A percentile compares a stretch with the other conserved stretches of the same genome.
phyloP scores from a whole-genome alignment of 768 basidiomycete species.

The Leccinum disarticulatum region DNA sequence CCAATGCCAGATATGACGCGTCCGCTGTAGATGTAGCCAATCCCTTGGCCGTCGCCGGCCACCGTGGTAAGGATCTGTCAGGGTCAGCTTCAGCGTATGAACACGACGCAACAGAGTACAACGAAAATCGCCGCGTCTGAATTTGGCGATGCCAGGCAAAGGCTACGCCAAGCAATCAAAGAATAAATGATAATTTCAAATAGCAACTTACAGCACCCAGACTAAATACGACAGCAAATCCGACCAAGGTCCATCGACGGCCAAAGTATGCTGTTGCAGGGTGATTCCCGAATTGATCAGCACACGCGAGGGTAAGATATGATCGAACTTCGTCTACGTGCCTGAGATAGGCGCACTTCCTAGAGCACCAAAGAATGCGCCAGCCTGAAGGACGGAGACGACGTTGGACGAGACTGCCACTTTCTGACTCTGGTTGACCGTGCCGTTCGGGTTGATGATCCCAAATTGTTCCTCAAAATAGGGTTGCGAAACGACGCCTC shows the following conservation, averaged over 20 bases:
- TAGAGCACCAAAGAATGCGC: slow-evolving; percentile 86
- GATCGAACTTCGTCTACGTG: slow-evolving; percentile 39
- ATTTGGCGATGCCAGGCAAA: neutral
- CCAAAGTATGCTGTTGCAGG: slow-evolving; percentile 55
- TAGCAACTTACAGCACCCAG: slow-evolving; percentile 60
- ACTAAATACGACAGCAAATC: slow-evolving; percentile 60
- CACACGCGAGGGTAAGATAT: neutral
- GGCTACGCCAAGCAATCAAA: slow-evolving; percentile 25
- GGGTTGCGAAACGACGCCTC: slow-evolving; percentile 63
- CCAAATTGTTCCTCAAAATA: slow-evolving; percentile 68
- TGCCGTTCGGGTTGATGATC: slow-evolving; percentile 46
- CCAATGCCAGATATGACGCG: slow-evolving; percentile 80
- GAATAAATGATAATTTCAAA: neutral
- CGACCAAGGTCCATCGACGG: slow-evolving; percentile 60
- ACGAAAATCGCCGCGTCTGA: neutral
- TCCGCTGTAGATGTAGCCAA: slow-evolving; percentile 75
- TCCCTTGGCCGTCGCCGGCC: slow-evolving; percentile 53
- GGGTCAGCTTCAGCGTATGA: neutral
- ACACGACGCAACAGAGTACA: neutral
- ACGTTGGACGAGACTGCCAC: slow-evolving; percentile 76
- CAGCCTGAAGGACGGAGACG: slow-evolving; percentile 84
- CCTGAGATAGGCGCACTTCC: slow-evolving; percentile 69
- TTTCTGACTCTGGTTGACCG: slow-evolving; percentile 34
- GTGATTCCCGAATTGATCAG: neutral
- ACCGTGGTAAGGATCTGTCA: slow-evolving; percentile 68